These are phyloP conservation scores for Eucalyptus tenuipes DNA, from an alignment of 345 rosid genomes.

Conservation along the genomic window DNA sequence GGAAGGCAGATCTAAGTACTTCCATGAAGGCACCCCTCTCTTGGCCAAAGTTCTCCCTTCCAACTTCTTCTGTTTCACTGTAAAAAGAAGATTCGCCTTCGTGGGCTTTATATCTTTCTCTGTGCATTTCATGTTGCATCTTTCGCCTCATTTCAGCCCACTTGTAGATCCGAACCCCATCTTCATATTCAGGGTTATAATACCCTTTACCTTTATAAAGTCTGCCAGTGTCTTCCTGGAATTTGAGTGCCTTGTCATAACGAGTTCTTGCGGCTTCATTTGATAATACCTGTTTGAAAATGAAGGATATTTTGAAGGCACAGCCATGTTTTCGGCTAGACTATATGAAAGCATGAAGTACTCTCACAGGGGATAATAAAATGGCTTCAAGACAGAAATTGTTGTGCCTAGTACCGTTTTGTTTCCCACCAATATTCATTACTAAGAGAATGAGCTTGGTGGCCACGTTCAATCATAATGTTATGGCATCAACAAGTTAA, in stretches of 20 bases:
- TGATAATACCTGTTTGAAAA: conserved; percentile 51
- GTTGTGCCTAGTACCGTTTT: not conserved
- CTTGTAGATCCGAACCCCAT: conserved; percentile 24
- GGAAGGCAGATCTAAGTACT: conserved; percentile 45
- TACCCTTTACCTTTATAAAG: conserved; percentile 18
- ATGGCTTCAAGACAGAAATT: not conserved
- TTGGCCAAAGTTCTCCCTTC: conserved; percentile 17
- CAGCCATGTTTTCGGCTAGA: not conserved
- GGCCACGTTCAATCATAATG: not conserved
- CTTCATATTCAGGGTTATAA: conserved; percentile 31
- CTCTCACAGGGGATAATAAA: not conserved
- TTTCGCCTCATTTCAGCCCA: conserved; percentile 55
- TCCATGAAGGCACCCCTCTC: conserved; percentile 45
- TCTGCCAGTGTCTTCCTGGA: conserved; percentile 20
- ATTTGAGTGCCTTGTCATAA: conserved; percentile 45
- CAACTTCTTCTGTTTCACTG: conserved; percentile 19
- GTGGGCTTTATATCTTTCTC: conserved; percentile 16
- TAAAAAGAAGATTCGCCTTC: conserved; percentile 6
- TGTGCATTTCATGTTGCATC: conserved; percentile 26
- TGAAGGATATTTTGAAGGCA: not conserved
- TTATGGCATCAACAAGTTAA: not conserved
- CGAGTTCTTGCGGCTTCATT: conserved; percentile 49
- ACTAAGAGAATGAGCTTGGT: not conserved
- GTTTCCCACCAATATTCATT: not conserved
- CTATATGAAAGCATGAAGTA: not conserved